Base-by-base conservation (phyloP, 768 basidiomycete species). In the Leucosporidium creatinivorum region DNA sequence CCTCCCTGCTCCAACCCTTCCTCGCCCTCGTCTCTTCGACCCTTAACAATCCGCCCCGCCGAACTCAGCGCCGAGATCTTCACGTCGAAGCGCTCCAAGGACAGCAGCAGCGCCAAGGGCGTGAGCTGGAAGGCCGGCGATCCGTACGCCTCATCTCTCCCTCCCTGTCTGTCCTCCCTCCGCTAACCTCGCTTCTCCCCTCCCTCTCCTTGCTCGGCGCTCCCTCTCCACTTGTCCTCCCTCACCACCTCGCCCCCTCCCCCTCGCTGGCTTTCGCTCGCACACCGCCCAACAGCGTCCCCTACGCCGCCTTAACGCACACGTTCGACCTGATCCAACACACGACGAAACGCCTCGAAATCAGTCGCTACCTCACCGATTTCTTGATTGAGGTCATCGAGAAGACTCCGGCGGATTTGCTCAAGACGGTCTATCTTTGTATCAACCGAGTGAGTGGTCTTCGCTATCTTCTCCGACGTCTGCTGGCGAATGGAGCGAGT, bases 301-400 rank as follows among this genome's bases (percentile, higher is more conserved):
- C 96, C 0, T 99, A 99, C 76, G 88, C 91, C 23, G 91, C 96
- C 9, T 83, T 99, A 47, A 86, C 92, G 13, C 87, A 91, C 72
- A 85, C 88, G 0, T 98, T 98, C 77, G 83, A 86, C 23, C 79
- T 89, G 36, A 98, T 99, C 69, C 93, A 96, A 78, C 85, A 85
- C 7, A 99, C 96, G 13, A 97, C 93, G 1, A 98, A 97, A 75
- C 88, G 96, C 25, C 79, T 96, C 56, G 93, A 96, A 78, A 99
- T 98, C 78, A 89, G 85, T 4, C 84, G 90, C 0, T 81, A 92
- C 68, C 84, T 99, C 13, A 98, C 93, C 0, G 82, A 88, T 0
- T 93, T 98, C 77, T 81, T 99, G 52, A 79, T 93, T 8, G 85
- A 94, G 17, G 91, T 98, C 36, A 93, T 97, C 63, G 87, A 87